phyloP scores from a whole-genome alignment of 2,329 filamentous ascomycete species.

The Botrytis tulipae region DNA sequence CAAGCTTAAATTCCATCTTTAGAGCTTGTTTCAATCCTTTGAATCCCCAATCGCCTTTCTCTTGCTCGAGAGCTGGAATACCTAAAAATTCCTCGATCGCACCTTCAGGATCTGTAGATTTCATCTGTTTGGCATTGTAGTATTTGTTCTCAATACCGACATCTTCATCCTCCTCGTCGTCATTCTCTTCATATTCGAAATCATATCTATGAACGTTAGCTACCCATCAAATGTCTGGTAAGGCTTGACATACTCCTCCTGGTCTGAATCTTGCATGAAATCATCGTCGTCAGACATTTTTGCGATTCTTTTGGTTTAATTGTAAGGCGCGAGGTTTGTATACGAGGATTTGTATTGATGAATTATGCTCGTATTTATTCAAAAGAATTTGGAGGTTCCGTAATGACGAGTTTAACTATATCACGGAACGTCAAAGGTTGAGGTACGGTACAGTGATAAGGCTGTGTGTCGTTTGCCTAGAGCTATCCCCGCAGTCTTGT shows the following conservation, averaged over 20 bases:
- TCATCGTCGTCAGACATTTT: slow-evolving; percentile 65
- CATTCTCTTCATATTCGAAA: slow-evolving; percentile 92
- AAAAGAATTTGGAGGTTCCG: not conserved
- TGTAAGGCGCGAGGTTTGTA: not conserved
- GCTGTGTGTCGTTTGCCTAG: slow-evolving; percentile 18
- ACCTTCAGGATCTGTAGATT: slow-evolving; percentile 78
- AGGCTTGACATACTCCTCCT: slow-evolving; percentile 65
- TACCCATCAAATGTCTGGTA: slow-evolving; percentile 13
- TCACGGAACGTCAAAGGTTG: not conserved
- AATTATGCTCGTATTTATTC: not conserved
- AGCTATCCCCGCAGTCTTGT: slow-evolving; percentile 3
- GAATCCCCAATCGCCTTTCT: slow-evolving; percentile 98
- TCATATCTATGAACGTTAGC: slow-evolving; percentile 63
- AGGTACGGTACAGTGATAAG: slow-evolving; percentile 19
- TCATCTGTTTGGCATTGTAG: slow-evolving; percentile 98
- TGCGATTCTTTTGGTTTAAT: slow-evolving; percentile 13
- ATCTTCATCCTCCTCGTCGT: slow-evolving; percentile 83
- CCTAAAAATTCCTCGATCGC: slow-evolving; percentile 91
- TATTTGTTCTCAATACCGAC: slow-evolving; percentile 99
- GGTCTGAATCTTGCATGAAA: slow-evolving; percentile 90
- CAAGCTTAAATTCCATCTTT: slow-evolving; percentile 92
- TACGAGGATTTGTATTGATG: not conserved
- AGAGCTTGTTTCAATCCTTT: slow-evolving; percentile 98
- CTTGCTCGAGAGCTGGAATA: slow-evolving; percentile 76
- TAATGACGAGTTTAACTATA: not conserved